Percentiles rank a stretch among this genome's conserved stretches.
phyloP scores from a whole-genome alignment of 371 early-diverging fungal species.

The Apophysomyces trapeziformis region DNA sequence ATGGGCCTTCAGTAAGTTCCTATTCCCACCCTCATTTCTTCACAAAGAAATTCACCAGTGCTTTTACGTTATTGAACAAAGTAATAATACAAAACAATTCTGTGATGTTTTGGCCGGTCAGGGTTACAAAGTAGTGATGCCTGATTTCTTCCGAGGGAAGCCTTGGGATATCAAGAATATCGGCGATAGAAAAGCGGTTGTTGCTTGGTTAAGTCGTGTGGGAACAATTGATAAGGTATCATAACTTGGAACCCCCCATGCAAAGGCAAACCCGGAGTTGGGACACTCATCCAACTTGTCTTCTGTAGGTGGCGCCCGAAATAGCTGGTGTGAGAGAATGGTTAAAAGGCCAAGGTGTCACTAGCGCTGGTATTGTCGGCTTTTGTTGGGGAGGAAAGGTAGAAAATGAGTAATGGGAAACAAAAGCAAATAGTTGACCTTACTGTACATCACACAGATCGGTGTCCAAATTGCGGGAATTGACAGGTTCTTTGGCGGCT shows the following conservation, averaged over 20 bases:
- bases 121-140: constrained; percentile 68
- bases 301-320: constrained; percentile 31
- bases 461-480: constrained; percentile 36
- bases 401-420: constrained; percentile 27
- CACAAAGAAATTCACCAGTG: background rate
- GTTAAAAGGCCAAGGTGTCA: constrained; percentile 47
- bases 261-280: no score
- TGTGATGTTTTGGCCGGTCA: constrained; percentile 65
- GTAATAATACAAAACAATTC: constrained; percentile 63
- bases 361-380: constrained; percentile 56
- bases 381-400: constrained; percentile 74
- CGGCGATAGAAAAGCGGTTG: constrained; percentile 32
- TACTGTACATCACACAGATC: constrained; percentile 21
- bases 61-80: background rate
- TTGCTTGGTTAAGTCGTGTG: constrained; percentile 36
- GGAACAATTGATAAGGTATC: constrained; percentile 43
- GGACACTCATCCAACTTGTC: no score
- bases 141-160: constrained; percentile 67
- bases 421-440: no score
- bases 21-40: background rate
- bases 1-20: constrained; percentile 46
- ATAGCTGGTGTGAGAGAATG: constrained; percentile 40
- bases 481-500: constrained; percentile 47
- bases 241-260: no score
- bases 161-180: constrained; percentile 26